Percentiles rank a stretch among this genome's conserved stretches.
phyloP scores from a whole-genome alignment of 768 basidiomycete species.

The Gyrodon lividus region DNA sequence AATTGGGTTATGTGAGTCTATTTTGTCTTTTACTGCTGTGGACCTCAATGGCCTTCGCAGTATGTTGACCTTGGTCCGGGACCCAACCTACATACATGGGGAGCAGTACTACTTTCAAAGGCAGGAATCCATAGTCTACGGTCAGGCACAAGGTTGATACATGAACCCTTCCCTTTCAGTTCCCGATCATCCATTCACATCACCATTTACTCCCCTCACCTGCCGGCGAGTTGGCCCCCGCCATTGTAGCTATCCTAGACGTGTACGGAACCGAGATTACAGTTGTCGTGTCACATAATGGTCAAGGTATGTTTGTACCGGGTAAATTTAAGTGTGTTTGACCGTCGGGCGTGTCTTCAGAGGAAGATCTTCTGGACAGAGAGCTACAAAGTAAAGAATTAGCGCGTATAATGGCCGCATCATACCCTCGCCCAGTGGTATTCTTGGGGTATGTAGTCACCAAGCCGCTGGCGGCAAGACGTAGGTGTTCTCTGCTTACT shows the following conservation, averaged over 20 bases:
- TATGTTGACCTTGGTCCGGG: constrained; percentile 89
- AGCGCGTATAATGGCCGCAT: constrained; percentile 71
- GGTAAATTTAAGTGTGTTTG: not conserved
- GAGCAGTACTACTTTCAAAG: constrained; percentile 78
- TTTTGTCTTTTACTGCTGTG: not conserved
- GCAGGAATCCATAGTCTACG: constrained; percentile 28
- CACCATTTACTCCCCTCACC: constrained; percentile 90
- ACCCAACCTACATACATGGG: constrained; percentile 89
- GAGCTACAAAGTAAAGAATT: constrained; percentile 81
- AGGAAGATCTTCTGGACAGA: constrained; percentile 87
- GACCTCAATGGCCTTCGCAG: constrained; percentile 36
- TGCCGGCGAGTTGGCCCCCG: constrained; percentile 81
- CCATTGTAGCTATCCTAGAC: constrained; percentile 83
- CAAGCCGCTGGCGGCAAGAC: constrained; percentile 58
- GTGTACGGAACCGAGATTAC: constrained; percentile 75
- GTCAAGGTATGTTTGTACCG: constrained; percentile 62
- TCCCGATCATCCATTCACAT: constrained; percentile 82
- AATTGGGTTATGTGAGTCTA: constrained; percentile 74
- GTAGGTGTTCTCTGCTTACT: constrained; percentile 39
- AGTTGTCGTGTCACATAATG: constrained; percentile 89
- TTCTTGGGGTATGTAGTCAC: constrained; percentile 85
- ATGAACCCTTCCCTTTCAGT: constrained; percentile 42
- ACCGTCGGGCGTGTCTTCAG: constrained; percentile 35
- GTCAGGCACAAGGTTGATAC: not conserved
- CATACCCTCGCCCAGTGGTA: constrained; percentile 70